Evolutionary conservation across 371 early-diverging fungal genomes (phyloP).

Genomic region (Rhizopus sp.): DNA sequence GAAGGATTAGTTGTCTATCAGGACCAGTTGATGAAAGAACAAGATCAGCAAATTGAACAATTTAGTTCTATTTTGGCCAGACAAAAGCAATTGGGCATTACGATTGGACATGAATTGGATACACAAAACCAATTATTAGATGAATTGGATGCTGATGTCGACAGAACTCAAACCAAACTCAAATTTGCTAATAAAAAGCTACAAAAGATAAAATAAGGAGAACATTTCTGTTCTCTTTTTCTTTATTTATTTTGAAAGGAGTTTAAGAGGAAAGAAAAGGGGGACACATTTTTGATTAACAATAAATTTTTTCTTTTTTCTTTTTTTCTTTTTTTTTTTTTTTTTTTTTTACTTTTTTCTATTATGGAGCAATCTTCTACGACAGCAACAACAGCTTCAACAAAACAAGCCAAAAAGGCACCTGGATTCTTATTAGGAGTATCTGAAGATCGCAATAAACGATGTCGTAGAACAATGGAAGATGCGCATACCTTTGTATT

Average conservation of each 20-base stretch:
- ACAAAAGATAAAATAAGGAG: conserved; percentile 64
- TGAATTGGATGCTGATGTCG: conserved; percentile 79
- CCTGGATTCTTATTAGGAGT: conserved; percentile 66
- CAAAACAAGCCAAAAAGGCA: conserved; percentile 17
- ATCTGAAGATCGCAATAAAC: conserved; percentile 85
- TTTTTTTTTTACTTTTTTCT: too few relatives aligned
- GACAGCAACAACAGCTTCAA: conserved; percentile 1
- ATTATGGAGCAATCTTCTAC: too few relatives aligned
- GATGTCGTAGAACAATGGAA: conserved; percentile 96
- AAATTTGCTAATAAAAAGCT: conserved; percentile 77
- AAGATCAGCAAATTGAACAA: conserved; percentile 78
- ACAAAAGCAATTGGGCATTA: conserved; percentile 83
- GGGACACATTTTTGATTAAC: too few relatives aligned
- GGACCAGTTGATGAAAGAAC: conserved; percentile 74
- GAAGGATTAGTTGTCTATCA: conserved; percentile 79
- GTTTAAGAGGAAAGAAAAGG: too few relatives aligned
- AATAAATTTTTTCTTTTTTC: too few relatives aligned
- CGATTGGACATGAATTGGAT: conserved; percentile 89
- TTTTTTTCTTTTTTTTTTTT: too few relatives aligned
- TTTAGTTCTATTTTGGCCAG: conserved; percentile 76
- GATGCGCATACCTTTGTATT: conserved; percentile 87
- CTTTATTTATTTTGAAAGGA: too few relatives aligned
- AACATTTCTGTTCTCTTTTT: not conserved
- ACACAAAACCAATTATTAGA: conserved; percentile 85
- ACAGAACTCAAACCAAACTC: conserved; percentile 73